Base-by-base conservation (phyloP, 2,329 filamentous ascomycete genomes). In the Nemania abortiva region DNA sequence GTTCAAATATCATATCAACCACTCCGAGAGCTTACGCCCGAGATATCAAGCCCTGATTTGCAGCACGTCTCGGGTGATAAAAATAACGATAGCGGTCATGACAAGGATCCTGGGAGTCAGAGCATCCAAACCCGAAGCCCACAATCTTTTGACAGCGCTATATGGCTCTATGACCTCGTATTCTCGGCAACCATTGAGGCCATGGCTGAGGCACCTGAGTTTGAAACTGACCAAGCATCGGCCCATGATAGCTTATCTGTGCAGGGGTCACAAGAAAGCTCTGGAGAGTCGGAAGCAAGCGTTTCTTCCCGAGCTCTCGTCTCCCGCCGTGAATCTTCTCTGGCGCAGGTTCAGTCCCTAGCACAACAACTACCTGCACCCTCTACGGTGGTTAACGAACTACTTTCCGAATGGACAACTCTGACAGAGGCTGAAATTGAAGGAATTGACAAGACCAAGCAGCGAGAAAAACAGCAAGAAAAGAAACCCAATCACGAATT, bases 361-460 rank as follows among this genome's bases (percentile, higher is more conserved):
- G 24, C 34, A 39, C 24, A 59, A n/a, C 11, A 37, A 11, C 34
- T 45, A 27, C 56, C 37, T 39, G 4, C 39, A 61, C n/a, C 57
- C 20, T 31, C 39, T 9, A 37, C 7, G 5, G 49, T 61, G 6
- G 24, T 66, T n/a, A 57, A 67, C 15, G 65, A 67, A 50, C 58
- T 67, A 4, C 53, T 67, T 2, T 56, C 65, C 2, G 65, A 67
- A 52, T 67, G 65, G 65, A 67, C 65, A n/a, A 57, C 52, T 15
- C 52, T 63, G 6, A 67, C 58, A 18, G 58, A 67, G 22, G 65
- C 42, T 34, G 50, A 67, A 47, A 62, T 67, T 2, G 45, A 57
- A 37, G 57, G 64, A 4, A 34, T 22, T 10, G 18, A 22, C 11
- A 31, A 6, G 3, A 7, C 11, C 9, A 18, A 39, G n/a, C n/a